phyloP scores from a whole-genome alignment of 305 asterid species.

The Fraxinus xanthoxyloides region DNA sequence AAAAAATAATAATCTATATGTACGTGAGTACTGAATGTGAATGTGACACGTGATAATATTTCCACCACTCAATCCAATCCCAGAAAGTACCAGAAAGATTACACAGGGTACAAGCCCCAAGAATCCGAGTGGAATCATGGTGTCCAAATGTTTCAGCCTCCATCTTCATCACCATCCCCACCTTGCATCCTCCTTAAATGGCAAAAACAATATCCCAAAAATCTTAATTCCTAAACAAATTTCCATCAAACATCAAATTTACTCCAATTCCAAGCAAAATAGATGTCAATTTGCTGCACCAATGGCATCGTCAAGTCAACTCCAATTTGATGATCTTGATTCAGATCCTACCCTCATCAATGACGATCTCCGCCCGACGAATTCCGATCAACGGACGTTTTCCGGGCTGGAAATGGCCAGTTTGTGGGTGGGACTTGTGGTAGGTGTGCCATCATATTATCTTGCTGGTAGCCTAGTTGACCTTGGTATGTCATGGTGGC shows the following conservation, averaged over 20 bases:
- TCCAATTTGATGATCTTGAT: constrained; percentile 28
- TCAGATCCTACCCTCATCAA: constrained; percentile 64
- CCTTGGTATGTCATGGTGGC: constrained; percentile 99
- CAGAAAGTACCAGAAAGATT: constrained; percentile 19
- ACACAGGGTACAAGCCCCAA: constrained; percentile 5
- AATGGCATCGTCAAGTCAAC: constrained; percentile 41
- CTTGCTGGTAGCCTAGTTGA: constrained; percentile 91
- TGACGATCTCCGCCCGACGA: constrained; percentile 74
- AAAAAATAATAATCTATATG: neutral
- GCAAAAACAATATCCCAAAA: neutral
- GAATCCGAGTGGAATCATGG: constrained; percentile 38
- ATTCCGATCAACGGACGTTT: constrained; percentile 45
- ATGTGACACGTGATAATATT: neutral
- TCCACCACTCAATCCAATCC: constrained; percentile 29
- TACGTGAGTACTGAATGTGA: neutral
- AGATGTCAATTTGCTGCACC: constrained; percentile 16
- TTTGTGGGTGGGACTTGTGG: constrained; percentile 81
- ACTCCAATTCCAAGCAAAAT: neutral
- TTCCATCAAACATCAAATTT: neutral
- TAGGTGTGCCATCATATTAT: constrained; percentile 81
- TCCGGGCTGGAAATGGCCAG: constrained; percentile 76
- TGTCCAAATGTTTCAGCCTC: constrained; percentile 44
- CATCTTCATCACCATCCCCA: constrained; percentile 41
- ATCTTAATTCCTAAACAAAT: neutral
- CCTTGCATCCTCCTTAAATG: constrained; percentile 25